phyloP scores from a whole-genome alignment of 1,284 basidiomycete species.

The Trametes versicolor region DNA sequence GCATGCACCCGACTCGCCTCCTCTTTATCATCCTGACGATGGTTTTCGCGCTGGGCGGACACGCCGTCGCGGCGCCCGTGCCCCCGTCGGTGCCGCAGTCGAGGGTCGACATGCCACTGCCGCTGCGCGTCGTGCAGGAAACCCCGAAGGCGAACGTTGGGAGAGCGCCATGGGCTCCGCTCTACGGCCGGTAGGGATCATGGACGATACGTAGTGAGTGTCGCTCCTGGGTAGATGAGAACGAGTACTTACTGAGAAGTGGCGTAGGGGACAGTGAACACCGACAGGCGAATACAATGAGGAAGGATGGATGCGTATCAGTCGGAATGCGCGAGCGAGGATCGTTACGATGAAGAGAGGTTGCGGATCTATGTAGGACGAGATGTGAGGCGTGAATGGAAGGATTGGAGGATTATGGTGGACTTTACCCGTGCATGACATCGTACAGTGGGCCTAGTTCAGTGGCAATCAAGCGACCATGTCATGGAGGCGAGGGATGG shows the following conservation, averaged over 20 bases:
- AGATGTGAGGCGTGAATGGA: not conserved
- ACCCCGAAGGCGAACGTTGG: not conserved
- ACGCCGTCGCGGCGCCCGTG: not conserved
- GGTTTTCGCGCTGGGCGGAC: not conserved
- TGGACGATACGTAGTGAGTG: not conserved
- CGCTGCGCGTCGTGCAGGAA: constrained; percentile 11
- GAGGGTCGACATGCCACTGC: constrained; percentile 13
- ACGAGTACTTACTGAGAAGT: not conserved
- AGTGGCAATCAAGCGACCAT: not conserved
- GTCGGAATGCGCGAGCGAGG: not conserved
- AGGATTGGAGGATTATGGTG: not conserved
- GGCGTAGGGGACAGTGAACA: not conserved
- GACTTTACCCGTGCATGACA: not conserved
- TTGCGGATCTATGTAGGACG: not conserved
- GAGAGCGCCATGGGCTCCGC: constrained; percentile 9
- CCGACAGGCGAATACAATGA: too few relatives aligned
- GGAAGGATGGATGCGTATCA: too few relatives aligned
- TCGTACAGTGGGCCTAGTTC: not conserved
- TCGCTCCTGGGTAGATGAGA: not conserved
- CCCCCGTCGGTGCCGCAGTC: not conserved
- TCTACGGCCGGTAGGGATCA: constrained; percentile 12
- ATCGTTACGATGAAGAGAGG: not conserved
- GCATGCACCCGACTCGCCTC: not conserved
- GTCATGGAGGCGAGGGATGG: too few relatives aligned
- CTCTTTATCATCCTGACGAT: not conserved